Conservation (phyloP, 2,329 filamentous ascomycete genomes). For the Zymoseptoria pseudotritici region DNA sequence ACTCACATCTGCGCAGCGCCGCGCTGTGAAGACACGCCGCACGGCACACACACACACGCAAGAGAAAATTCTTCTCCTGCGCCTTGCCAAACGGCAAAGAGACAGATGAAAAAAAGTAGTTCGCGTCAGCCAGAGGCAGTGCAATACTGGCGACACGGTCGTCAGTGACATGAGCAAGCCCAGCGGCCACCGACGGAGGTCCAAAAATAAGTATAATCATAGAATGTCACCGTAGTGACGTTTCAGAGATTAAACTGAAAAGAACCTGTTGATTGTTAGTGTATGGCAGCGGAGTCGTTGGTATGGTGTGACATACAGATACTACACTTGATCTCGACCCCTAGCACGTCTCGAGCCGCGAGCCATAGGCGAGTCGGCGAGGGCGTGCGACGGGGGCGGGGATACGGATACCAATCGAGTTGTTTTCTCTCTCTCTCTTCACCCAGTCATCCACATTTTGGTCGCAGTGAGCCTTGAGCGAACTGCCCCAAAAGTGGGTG, state of each 20-base stretch:
- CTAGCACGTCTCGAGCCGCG: too few relatives aligned
- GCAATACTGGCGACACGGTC: slow-evolving; percentile 10
- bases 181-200: slow-evolving; percentile 4
- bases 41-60: background rate
- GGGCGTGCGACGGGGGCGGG: too few relatives aligned
- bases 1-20: too few relatives aligned
- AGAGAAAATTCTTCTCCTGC: background rate
- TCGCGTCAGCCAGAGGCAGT: background rate
- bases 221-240: slow-evolving; percentile 12
- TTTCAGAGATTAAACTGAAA: slow-evolving; percentile 19
- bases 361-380: too few relatives aligned
- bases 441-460: too few relatives aligned
- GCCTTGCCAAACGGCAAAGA: background rate
- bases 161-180: slow-evolving; percentile 7
- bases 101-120: background rate
- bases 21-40: background rate
- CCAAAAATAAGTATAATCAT: slow-evolving; percentile 17
- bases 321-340: background rate
- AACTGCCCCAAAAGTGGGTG: too few relatives aligned
- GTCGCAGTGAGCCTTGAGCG: too few relatives aligned
- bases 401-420: too few relatives aligned
- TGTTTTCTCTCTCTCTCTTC: too few relatives aligned
- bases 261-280: too few relatives aligned
- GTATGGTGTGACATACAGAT: too few relatives aligned
- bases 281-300: too few relatives aligned